A percentile compares a stretch with the other conserved stretches of the same genome.
These are phyloP conservation scores for Prunus yedoensis DNA, from an alignment of 331 rosid genomes.

Conservation along the genomic window DNA sequence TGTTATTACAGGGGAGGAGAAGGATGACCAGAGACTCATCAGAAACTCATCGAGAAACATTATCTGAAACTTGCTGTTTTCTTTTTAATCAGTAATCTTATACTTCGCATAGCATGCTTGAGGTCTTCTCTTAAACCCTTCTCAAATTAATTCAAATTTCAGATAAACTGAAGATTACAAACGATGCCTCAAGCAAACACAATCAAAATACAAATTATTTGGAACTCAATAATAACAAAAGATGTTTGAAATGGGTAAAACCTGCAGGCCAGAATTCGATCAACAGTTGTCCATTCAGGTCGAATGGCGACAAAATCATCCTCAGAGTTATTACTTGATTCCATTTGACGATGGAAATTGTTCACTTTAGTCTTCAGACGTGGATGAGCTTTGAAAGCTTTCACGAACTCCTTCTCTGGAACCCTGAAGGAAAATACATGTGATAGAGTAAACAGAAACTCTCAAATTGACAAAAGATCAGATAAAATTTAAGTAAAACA, in stretches of 20 bases:
- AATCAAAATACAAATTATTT: conserved; percentile 8
- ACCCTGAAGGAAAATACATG: conserved; percentile 53
- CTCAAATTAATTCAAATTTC: conserved; percentile 19
- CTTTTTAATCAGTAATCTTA: conserved; percentile 5
- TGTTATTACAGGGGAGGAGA: not conserved
- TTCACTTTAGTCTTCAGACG: conserved; percentile 81
- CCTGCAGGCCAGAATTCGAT: conserved; percentile 95
- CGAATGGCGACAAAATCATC: conserved; percentile 93
- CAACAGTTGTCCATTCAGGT: conserved; percentile 97
- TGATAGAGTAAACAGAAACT: conserved; percentile 25
- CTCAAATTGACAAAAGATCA: conserved; percentile 18
- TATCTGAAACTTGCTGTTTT: not conserved
- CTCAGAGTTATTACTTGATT: conserved; percentile 60
- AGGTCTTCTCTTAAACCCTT: conserved; percentile 12
- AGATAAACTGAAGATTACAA: conserved; percentile 15
- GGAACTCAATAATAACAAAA: conserved; percentile 17
- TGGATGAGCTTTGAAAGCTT: conserved; percentile 85
- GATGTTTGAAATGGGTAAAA: conserved; percentile 26
- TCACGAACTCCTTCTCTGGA: conserved; percentile 84
- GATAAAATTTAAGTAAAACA: conserved; percentile 1
- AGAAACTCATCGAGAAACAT: not conserved
- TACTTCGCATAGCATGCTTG: not conserved
- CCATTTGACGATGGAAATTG: conserved; percentile 84
- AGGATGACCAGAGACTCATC: not conserved
- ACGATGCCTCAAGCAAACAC: conserved; percentile 11